Percentiles rank a stretch among this genome's conserved stretches.
These are phyloP conservation scores for Dactylis glomerata DNA, from an alignment of 176 grass and related monocot species.

Conservation along the genomic window DNA sequence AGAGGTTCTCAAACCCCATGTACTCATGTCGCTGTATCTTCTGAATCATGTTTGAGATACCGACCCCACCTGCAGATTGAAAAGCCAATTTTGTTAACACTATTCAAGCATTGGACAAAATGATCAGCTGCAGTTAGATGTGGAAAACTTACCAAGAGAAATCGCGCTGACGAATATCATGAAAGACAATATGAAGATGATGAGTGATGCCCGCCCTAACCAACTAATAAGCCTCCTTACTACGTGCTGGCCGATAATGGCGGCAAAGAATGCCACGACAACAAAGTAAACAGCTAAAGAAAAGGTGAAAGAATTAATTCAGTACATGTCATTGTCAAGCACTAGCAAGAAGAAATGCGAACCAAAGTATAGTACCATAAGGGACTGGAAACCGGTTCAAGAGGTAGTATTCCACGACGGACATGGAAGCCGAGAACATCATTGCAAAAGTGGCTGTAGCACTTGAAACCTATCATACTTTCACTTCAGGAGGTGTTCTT, in stretches of 20 bases:
- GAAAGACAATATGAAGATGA: slow-evolving; percentile 89
- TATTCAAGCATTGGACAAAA: not conserved
- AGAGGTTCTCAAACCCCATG: slow-evolving; percentile 93
- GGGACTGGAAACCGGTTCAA: slow-evolving; percentile 81
- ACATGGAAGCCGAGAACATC: slow-evolving; percentile 98
- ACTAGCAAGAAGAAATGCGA: not conserved
- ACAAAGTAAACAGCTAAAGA: slow-evolving; percentile 63
- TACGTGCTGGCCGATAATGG: slow-evolving; percentile 61
- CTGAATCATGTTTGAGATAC: slow-evolving; percentile 70
- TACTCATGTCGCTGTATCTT: slow-evolving; percentile 64
- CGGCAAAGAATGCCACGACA: slow-evolving; percentile 60
- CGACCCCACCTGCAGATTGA: slow-evolving; percentile 69
- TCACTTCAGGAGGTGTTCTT: slow-evolving; percentile 7
- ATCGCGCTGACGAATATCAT: slow-evolving; percentile 85
- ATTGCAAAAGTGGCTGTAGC: slow-evolving; percentile 92
- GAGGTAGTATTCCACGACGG: slow-evolving; percentile 88
- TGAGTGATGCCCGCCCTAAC: slow-evolving; percentile 80
- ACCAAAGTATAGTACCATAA: slow-evolving; percentile 46
- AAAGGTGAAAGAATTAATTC: slow-evolving; percentile 14
- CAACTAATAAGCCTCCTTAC: slow-evolving; percentile 74
- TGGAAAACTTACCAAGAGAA: slow-evolving; percentile 59
- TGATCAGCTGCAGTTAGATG: not conserved
- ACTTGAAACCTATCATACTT: slow-evolving; percentile 75
- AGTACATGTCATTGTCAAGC: slow-evolving; percentile 1
- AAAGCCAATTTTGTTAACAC: not conserved